Evolutionary conservation across 1,284 basidiomycete genomes (phyloP).

Genomic region (Wallemia ichthyophaga): DNA sequence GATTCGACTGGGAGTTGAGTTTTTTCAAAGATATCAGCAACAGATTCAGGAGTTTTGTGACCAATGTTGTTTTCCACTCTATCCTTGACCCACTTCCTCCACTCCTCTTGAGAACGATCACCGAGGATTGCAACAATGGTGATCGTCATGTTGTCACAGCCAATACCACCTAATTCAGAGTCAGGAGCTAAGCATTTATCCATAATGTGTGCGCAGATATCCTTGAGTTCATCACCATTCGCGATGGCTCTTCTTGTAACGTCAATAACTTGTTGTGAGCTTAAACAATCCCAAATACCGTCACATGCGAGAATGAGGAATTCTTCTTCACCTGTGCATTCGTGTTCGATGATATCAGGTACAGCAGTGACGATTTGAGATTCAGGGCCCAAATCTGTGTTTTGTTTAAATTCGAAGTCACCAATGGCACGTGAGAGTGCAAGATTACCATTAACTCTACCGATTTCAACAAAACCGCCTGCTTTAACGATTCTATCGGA

Average conservation of each 20-base stretch:
- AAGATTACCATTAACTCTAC: slow-evolving; percentile 94
- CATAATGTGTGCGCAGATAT: slow-evolving; percentile 72
- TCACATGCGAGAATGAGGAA: slow-evolving; percentile 91
- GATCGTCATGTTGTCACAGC: slow-evolving; percentile 98
- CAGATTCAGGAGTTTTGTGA: slow-evolving; percentile 33
- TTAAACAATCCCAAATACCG: slow-evolving; percentile 97
- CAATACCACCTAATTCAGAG: slow-evolving; percentile 71
- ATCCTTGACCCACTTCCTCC: slow-evolving; percentile 70
- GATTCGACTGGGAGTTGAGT: neutral
- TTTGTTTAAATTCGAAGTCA: slow-evolving; percentile 98
- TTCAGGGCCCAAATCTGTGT: slow-evolving; percentile 46
- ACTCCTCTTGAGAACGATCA: slow-evolving; percentile 63
- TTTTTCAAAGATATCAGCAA: slow-evolving; percentile 27
- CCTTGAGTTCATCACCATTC: slow-evolving; percentile 41
- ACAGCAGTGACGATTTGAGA: slow-evolving; percentile 84
- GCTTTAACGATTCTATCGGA: slow-evolving; percentile 59
- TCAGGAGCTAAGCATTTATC: slow-evolving; percentile 83
- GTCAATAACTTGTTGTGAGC: slow-evolving; percentile 76
- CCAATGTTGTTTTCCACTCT: slow-evolving; percentile 45
- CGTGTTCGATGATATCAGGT: slow-evolving; percentile 63
- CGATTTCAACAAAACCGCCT: slow-evolving; percentile 93
- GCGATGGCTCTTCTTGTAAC: slow-evolving; percentile 57
- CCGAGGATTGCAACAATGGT: slow-evolving; percentile 65
- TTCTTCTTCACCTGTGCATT: slow-evolving; percentile 65
- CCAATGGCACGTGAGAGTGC: slow-evolving; percentile 83